Conservation (phyloP, 768 basidiomycete species). For the Neoboletus brunneissimus region DNA sequence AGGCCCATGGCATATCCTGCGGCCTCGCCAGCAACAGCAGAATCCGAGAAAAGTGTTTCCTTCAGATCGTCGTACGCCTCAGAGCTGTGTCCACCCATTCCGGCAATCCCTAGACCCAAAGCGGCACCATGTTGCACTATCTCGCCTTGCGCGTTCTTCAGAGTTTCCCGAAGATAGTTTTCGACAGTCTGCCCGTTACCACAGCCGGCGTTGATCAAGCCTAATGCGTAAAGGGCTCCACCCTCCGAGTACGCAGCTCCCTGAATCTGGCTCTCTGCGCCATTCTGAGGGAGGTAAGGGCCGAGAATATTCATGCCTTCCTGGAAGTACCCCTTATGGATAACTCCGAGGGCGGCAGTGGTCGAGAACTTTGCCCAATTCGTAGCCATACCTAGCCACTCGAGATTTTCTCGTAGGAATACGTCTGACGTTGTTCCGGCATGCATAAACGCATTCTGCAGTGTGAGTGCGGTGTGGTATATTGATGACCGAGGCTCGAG, state of each 20-base stretch:
- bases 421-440: conserved; percentile 95
- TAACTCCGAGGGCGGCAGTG: conserved; percentile 94
- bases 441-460: conserved; percentile 97
- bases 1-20: conserved; percentile 97
- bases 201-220: conserved; percentile 90
- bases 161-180: conserved; percentile 73
- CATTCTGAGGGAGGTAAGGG: conserved; percentile 85
- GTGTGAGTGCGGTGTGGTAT: conserved; percentile 93
- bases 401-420: conserved; percentile 93
- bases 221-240: conserved; percentile 92
- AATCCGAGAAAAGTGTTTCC: conserved; percentile 86
- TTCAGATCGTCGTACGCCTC: conserved; percentile 93
- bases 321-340: conserved; percentile 95
- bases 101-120: conserved; percentile 92
- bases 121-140: conserved; percentile 97
- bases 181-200: conserved; percentile 68
- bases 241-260: conserved; percentile 92
- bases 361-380: conserved; percentile 99
- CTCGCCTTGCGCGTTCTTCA: conserved; percentile 75
- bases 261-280: conserved; percentile 70
- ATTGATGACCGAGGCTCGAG: conserved; percentile 94
- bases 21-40: conserved; percentile 93
- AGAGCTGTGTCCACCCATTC: conserved; percentile 86
- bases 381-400: conserved; percentile 91
- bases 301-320: conserved; percentile 90